Conservation (phyloP, 2,329 filamentous ascomycete genomes). For the Aspergillus aculeatus region DNA sequence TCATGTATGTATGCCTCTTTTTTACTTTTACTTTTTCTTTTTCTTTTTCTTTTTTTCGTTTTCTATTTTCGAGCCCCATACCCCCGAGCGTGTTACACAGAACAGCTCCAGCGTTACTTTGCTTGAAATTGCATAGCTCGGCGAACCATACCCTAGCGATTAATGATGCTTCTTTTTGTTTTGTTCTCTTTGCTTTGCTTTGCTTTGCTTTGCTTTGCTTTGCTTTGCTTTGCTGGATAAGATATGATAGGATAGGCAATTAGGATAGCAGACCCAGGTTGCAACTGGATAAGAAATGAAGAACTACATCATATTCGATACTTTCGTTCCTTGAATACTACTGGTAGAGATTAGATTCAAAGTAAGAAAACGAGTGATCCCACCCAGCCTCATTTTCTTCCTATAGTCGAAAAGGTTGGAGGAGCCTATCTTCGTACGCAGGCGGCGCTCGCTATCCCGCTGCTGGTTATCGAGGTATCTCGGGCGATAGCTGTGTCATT, state of each 20-base stretch:
- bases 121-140: conserved; percentile 21
- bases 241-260: no score
- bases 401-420: no score
- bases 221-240: conserved; percentile 1
- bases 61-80: conserved; percentile 16
- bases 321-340: no score
- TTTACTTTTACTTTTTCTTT: not conserved
- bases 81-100: conserved; percentile 22
- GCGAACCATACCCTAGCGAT: conserved; percentile 20
- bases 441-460: no score
- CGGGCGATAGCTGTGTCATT: no score
- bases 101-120: conserved; percentile 19
- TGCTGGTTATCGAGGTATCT: no score
- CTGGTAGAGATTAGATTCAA: no score
- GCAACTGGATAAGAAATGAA: not conserved
- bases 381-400: no score
- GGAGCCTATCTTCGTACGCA: no score
- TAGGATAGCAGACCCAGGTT: not conserved
- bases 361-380: no score
- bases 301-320: no score
- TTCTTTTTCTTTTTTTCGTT: conserved; percentile 2
- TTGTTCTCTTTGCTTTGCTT: not conserved
- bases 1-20: conserved; percentile 18
- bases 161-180: conserved; percentile 8
- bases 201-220: not conserved